Evolutionary conservation across 495 filamentous ascomycete species (phyloP).

Genomic region (Schizothecium vesticola): DNA sequence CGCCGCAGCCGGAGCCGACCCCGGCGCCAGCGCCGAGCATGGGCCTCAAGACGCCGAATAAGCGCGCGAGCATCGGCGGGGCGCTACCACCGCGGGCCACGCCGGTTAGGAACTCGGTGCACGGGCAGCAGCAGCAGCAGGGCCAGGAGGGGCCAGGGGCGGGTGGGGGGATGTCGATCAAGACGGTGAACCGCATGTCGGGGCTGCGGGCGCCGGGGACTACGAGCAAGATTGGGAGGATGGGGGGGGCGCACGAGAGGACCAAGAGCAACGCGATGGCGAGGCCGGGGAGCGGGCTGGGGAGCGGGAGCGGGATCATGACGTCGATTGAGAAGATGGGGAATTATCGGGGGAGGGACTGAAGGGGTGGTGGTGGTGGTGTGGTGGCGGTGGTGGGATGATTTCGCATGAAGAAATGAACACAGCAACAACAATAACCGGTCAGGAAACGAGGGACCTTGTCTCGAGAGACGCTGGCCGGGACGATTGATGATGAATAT

Average conservation of each 20-base stretch:
- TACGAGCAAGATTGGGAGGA: slow-evolving; percentile 41
- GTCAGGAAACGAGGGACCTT: too few relatives aligned
- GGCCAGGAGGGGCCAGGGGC: background rate
- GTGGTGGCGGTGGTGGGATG: background rate
- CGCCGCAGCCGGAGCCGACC: background rate
- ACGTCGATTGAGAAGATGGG: slow-evolving; percentile 69
- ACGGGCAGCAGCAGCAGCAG: background rate
- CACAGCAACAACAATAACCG: background rate
- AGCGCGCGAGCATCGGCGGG: background rate
- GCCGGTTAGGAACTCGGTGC: background rate
- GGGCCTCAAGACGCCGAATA: background rate
- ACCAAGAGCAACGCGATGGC: slow-evolving; percentile 32
- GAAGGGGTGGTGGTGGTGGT: background rate
- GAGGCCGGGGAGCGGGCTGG: slow-evolving; percentile 41
- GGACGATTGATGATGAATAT: background rate
- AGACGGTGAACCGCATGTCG: slow-evolving; percentile 26
- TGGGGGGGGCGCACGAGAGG: slow-evolving; percentile 36
- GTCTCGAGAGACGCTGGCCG: background rate
- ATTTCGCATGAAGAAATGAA: background rate
- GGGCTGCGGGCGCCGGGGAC: slow-evolving; percentile 40
- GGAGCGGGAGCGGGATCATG: slow-evolving; percentile 53
- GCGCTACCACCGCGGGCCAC: background rate
- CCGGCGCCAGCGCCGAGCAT: background rate
- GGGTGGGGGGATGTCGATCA: slow-evolving; percentile 5
- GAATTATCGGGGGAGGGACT: slow-evolving; percentile 29